Percentiles rank a stretch among this genome's conserved stretches.
These are phyloP conservation scores for Leccinum barrowsii DNA, from an alignment of 768 basidiomycete species.

Conservation along the genomic window DNA sequence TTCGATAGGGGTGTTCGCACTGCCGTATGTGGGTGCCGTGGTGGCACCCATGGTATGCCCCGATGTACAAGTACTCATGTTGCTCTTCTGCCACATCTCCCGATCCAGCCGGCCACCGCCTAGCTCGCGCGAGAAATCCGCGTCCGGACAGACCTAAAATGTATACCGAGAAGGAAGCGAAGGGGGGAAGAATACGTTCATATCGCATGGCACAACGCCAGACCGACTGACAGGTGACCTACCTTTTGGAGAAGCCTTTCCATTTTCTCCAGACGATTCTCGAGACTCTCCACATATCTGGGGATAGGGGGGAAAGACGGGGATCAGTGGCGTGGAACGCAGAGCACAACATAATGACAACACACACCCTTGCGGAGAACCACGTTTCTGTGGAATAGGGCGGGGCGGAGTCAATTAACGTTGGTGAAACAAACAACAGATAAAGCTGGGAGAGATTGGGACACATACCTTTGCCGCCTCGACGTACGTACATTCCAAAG, in stretches of 20 bases:
- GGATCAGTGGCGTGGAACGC: background rate
- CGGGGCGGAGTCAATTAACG: background rate
- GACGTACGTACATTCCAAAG: conserved; percentile 51
- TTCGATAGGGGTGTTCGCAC: conserved; percentile 9
- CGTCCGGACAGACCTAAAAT: conserved; percentile 59
- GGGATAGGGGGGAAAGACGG: background rate
- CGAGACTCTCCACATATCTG: conserved; percentile 64
- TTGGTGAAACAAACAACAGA: background rate
- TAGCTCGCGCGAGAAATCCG: conserved; percentile 56
- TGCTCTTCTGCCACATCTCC: conserved; percentile 33
- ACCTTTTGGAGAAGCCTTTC: conserved; percentile 58
- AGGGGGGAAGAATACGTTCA: background rate
- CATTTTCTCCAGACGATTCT: conserved; percentile 61
- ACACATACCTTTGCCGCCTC: conserved; percentile 49
- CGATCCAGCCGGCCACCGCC: conserved; percentile 40
- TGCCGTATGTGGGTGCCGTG: conserved; percentile 9
- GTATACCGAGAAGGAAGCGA: background rate
- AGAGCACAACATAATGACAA: background rate
- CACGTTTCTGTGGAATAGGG: conserved; percentile 34
- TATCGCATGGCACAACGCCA: background rate
- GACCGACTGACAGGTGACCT: background rate
- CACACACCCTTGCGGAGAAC: conserved; percentile 35
- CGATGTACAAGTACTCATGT: conserved; percentile 6
- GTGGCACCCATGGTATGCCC: conserved; percentile 11
- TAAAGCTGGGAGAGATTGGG: too few relatives aligned